Base-by-base conservation (phyloP, 306 rosid genomes). In the Prunus fruticosa region DNA sequence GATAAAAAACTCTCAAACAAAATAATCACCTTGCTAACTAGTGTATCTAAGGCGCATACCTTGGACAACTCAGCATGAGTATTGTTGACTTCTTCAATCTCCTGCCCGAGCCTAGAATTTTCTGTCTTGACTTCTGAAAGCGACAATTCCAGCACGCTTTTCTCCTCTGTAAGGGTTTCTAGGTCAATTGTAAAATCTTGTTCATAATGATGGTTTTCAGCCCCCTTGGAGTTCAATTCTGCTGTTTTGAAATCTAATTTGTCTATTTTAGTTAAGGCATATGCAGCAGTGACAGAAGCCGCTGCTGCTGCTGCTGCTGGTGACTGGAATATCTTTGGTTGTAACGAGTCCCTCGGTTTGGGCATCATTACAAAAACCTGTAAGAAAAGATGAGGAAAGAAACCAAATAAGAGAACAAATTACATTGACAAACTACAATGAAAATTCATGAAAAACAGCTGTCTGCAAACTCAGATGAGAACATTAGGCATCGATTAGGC, bases 271-370 rank as follows among this genome's bases (percentile, higher is more conserved):
- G 90, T 85, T 69, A 96, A 85, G 62, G 99, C 99, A 85, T 91
- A 96, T 56, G 99, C 98, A 72, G 96, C 97, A 78, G 90, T 86
- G 69, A 96, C 99, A 76, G 99, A 96, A 72, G 99, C 98, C 4
- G 99, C 99, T 0, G 99, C 98, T 0, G 99, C 99, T 0, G 99
- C 99, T 0, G 99, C 99, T 0, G 99, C 98, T 18, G 99, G 96
- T 12, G 99, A 96, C 82, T 84, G 98, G 82, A 91, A 91, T 76
- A 96, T 96, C 86, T 96, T 96, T 71, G 93, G 99, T 62, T 77
- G 89, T 53, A 77, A 73, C 50, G 69, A 79, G 69, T 85, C 89
- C 80, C 47, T 89, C 57, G 83, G 84, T 91, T 89, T 96, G 77
- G 95, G 96, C 84, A 85, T 89, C 98, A 96, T 74, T 73, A 93